phyloP scores from a whole-genome alignment of 208 protist species.

The Crithidia fasciculata region DNA sequence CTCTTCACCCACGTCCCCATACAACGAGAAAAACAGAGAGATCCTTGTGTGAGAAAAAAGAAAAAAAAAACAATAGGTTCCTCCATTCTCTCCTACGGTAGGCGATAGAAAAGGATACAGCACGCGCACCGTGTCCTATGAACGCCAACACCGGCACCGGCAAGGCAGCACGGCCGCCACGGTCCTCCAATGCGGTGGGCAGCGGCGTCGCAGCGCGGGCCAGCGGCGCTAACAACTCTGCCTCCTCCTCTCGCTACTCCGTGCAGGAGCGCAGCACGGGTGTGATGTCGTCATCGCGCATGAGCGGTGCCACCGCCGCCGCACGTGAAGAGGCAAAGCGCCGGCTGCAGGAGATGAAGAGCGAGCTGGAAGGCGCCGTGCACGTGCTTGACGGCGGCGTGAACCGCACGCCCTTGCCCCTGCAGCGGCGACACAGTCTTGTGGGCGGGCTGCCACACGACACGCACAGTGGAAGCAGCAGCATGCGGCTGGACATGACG shows the following conservation, averaged over 20 bases:
- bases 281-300: slow-evolving; percentile 9
- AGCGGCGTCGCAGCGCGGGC: background rate
- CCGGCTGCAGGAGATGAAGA: slow-evolving; percentile 48
- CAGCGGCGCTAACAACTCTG: background rate
- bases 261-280: background rate
- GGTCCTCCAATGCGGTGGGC: background rate
- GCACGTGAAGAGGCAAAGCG: slow-evolving; percentile 51
- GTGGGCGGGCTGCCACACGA: slow-evolving; percentile 28
- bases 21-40: no score
- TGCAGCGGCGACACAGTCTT: slow-evolving; percentile 45
- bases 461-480: slow-evolving; percentile 16
- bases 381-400: slow-evolving; percentile 88
- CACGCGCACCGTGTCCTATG: slow-evolving; percentile 1
- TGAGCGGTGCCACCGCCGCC: slow-evolving; percentile 1
- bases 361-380: slow-evolving; percentile 60
- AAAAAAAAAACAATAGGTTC: no score
- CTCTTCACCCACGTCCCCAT: no score
- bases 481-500: slow-evolving; percentile 13
- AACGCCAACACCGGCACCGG: background rate
- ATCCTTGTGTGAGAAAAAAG: no score
- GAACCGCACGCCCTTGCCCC: slow-evolving; percentile 84
- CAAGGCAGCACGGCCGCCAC: slow-evolving; percentile 1
- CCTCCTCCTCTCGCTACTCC: slow-evolving; percentile 11
- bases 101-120: background rate
- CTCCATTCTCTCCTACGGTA: background rate